phyloP scores from a whole-genome alignment of 805 yeast species.

The Candida saitoana region DNA sequence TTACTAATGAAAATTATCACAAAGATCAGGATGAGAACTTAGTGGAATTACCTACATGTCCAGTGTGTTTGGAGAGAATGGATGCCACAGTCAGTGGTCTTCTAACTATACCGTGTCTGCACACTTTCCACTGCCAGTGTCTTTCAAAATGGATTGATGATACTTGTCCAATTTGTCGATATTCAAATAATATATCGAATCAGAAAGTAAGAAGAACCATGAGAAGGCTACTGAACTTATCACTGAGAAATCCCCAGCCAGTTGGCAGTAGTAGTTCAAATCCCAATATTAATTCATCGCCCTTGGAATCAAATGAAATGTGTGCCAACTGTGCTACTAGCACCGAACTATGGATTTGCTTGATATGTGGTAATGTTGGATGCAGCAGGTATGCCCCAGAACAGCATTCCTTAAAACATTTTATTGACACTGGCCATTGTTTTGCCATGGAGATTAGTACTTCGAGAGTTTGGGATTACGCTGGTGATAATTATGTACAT shows the following conservation, averaged over 20 bases:
- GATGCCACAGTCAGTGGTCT: constrained; percentile 78
- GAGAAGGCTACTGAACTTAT: constrained; percentile 30
- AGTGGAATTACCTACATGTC: constrained; percentile 83
- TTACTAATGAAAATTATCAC: constrained; percentile 35
- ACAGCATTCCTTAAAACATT: constrained; percentile 84
- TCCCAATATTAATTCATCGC: background rate
- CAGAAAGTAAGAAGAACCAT: constrained; percentile 29
- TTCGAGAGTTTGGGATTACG: constrained; percentile 93
- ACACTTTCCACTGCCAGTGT: constrained; percentile 88
- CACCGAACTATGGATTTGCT: constrained; percentile 79
- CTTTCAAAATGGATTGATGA: constrained; percentile 86
- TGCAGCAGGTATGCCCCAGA: constrained; percentile 79
- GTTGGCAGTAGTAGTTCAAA: background rate
- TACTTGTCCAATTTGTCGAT: constrained; percentile 86
- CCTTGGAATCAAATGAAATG: constrained; percentile 15
- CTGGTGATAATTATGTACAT: constrained; percentile 87
- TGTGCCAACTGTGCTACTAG: constrained; percentile 58
- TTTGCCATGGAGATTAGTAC: constrained; percentile 84
- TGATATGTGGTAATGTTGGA: constrained; percentile 88
- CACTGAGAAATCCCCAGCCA: constrained; percentile 6
- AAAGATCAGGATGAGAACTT: constrained; percentile 2
- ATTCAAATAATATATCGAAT: constrained; percentile 49
- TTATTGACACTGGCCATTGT: constrained; percentile 72
- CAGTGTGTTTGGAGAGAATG: constrained; percentile 86
- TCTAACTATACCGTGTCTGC: constrained; percentile 86